Conservation (phyloP, 208 protist species). For the Trypanosoma melophagium region DNA sequence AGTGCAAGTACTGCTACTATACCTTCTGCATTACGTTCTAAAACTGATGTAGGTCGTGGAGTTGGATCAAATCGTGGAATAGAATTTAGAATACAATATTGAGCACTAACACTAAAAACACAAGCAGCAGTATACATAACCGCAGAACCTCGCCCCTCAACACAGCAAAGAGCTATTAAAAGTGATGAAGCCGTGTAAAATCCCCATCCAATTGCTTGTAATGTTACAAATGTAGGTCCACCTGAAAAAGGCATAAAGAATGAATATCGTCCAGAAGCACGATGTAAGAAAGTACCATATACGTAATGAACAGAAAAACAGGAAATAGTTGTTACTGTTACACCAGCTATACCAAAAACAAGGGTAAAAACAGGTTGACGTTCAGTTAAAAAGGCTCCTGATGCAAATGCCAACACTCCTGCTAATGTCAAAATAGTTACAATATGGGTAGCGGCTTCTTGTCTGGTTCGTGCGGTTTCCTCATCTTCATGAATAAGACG, state of each 20-base stretch:
- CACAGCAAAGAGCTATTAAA: constrained; percentile 41
- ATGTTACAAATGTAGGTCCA: constrained; percentile 49
- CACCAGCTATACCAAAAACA: constrained; percentile 53
- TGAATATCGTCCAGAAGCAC: constrained; percentile 37
- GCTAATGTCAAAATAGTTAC: constrained; percentile 45
- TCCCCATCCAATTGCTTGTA: constrained; percentile 61
- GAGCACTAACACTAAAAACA: constrained; percentile 46
- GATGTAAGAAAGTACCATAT: constrained; percentile 60
- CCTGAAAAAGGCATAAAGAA: constrained; percentile 81
- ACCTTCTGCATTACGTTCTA: constrained; percentile 69
- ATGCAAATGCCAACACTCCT: constrained; percentile 40
- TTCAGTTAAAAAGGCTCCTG: constrained; percentile 43
- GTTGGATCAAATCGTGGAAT: constrained; percentile 50
- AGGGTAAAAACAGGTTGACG: constrained; percentile 54
- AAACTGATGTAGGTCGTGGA: constrained; percentile 28
- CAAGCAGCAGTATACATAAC: constrained; percentile 38
- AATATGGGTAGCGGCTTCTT: constrained; percentile 56
- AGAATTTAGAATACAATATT: constrained; percentile 45
- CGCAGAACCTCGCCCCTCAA: constrained; percentile 43
- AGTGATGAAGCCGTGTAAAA: constrained; percentile 42
- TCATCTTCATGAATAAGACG: constrained; percentile 21
- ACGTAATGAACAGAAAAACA: constrained; percentile 61
- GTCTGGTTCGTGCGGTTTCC: constrained; percentile 19
- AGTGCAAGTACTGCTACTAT: constrained; percentile 58
- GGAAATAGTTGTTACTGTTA: constrained; percentile 46